Conservation (phyloP, 306 rosid species). For the Prunus campanulata region DNA sequence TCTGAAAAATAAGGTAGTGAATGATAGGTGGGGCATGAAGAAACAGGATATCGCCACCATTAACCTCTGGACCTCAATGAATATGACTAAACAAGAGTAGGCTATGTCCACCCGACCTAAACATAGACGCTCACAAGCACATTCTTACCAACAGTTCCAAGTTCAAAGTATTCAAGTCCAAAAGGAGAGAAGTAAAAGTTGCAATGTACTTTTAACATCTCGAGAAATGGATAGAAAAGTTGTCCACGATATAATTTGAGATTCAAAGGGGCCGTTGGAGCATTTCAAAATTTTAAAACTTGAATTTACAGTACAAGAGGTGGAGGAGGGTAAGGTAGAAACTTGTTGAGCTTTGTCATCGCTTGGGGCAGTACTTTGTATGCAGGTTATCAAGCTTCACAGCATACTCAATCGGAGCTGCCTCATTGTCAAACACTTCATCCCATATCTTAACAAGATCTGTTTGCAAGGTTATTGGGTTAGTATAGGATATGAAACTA, state of each 20-base stretch:
- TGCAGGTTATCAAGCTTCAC: constrained; percentile 68
- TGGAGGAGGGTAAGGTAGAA: not conserved
- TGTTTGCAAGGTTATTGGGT: constrained; percentile 33
- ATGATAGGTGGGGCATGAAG: not conserved
- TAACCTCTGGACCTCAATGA: constrained; percentile 12
- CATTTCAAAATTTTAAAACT: not conserved
- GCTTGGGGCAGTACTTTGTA: constrained; percentile 50
- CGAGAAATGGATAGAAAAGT: too few species aligned
- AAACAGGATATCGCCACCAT: not conserved
- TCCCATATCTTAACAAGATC: constrained; percentile 76
- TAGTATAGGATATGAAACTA: constrained; percentile 8
- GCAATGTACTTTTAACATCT: too few species aligned
- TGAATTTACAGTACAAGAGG: constrained; percentile 3
- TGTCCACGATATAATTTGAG: too few species aligned
- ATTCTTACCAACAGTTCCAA: not conserved
- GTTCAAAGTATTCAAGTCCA: too few species aligned
- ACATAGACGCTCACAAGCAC: not conserved
- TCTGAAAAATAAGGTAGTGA: not conserved
- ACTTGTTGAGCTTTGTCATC: constrained; percentile 20
- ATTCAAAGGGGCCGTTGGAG: not conserved
- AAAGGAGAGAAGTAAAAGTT: too few species aligned
- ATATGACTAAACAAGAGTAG: not conserved
- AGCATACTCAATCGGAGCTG: constrained; percentile 67
- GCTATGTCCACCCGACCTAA: not conserved
- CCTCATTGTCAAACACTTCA: constrained; percentile 63